A percentile compares a stretch with the other conserved stretches of the same genome.
These are phyloP conservation scores for Trametes villosa DNA, from an alignment of 768 basidiomycete genomes.

Conservation along the genomic window DNA sequence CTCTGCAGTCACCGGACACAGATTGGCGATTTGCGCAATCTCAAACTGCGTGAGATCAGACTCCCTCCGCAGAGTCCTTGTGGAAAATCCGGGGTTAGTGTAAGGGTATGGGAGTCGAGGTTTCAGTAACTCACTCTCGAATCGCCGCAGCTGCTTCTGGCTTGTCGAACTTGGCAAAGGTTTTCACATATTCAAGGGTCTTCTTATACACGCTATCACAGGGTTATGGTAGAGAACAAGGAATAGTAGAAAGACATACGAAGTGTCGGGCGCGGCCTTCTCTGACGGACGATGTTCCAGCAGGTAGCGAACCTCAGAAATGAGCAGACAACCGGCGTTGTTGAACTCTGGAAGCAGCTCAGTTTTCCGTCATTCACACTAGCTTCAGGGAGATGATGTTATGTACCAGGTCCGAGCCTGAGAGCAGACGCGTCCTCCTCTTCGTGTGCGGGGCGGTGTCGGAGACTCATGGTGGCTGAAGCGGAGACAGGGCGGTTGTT, in stretches of 20 bases:
- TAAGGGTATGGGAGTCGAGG: background rate
- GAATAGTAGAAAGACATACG: constrained; percentile 49
- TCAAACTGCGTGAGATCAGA: constrained; percentile 86
- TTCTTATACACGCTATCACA: constrained; percentile 83
- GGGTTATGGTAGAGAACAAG: background rate
- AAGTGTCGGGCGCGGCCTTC: constrained; percentile 86
- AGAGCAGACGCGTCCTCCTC: constrained; percentile 87
- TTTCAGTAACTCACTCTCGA: constrained; percentile 63
- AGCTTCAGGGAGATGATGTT: background rate
- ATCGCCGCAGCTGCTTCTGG: constrained; percentile 84
- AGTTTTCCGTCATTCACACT: background rate
- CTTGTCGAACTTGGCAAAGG: constrained; percentile 88
- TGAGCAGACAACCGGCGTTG: constrained; percentile 87
- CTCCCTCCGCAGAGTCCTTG: constrained; percentile 78
- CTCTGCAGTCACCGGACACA: constrained; percentile 86
- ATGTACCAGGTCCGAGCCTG: constrained; percentile 75
- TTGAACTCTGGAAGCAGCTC: constrained; percentile 68
- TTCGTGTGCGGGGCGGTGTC: constrained; percentile 72
- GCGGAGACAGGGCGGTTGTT: constrained; percentile 17
- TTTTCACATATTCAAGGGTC: constrained; percentile 89
- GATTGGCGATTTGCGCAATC: constrained; percentile 89
- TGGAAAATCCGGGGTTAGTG: background rate
- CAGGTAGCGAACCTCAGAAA: constrained; percentile 91
- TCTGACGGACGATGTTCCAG: constrained; percentile 73
- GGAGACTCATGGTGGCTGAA: constrained; percentile 48